These are phyloP conservation scores for Rhodosorus marinus DNA, from an alignment of 23 red algal species.

Conservation along the genomic window DNA sequence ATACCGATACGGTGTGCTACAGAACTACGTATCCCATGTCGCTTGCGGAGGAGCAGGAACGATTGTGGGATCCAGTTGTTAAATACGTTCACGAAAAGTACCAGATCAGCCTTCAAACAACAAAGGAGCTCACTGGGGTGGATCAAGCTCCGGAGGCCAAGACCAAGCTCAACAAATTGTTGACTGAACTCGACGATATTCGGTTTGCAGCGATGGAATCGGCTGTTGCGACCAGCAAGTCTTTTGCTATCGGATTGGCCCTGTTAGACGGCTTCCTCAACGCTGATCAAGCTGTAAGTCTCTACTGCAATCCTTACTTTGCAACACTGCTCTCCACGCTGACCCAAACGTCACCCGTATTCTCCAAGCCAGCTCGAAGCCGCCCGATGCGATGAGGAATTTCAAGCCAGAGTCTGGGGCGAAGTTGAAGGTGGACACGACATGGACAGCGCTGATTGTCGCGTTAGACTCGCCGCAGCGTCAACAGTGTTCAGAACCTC, in stretches of 20 bases:
- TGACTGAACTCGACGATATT: conserved; percentile 17
- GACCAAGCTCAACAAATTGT: background rate
- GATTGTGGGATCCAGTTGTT: conserved; percentile 20
- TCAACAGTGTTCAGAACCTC: too few species aligned
- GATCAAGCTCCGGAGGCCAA: background rate
- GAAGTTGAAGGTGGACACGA: too few species aligned
- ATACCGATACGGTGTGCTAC: conserved; percentile 33
- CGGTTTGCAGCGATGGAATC: conserved; percentile 33
- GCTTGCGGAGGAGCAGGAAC: conserved; percentile 28
- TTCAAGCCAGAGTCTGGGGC: too few species aligned
- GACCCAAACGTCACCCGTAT: too few species aligned
- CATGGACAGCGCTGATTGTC: too few species aligned
- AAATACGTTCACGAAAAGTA: background rate
- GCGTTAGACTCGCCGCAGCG: too few species aligned
- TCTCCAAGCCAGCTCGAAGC: too few species aligned
- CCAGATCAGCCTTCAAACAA: conserved; percentile 7
- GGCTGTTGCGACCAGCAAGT: conserved; percentile 17
- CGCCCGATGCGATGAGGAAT: too few species aligned
- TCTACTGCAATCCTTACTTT: too few species aligned
- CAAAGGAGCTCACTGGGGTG: conserved; percentile 7
- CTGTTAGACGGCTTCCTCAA: conserved; percentile 23
- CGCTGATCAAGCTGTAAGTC: conserved; percentile 6
- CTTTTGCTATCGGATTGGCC: conserved; percentile 21
- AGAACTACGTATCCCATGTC: conserved; percentile 25
- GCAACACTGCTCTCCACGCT: too few species aligned